Evolutionary conservation across 2,329 filamentous ascomycete species (phyloP).

Genomic region (Pseudopyricularia javanii): DNA sequence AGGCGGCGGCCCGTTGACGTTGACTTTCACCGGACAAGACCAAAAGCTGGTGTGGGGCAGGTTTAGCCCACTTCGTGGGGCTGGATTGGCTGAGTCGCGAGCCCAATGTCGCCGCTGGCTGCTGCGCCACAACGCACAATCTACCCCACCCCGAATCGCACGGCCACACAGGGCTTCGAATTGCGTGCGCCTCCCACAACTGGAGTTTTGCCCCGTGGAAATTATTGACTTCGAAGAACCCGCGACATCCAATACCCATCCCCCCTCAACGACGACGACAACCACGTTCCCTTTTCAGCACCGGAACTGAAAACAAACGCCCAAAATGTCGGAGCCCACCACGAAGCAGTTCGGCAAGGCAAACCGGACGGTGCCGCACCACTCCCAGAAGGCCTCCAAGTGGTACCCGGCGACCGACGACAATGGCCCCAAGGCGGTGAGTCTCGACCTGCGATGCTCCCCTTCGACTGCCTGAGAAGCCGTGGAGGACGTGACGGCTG

Average conservation of each 20-base stretch:
- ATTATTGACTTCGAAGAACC: slow-evolving; percentile 1
- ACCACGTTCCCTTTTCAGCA: slow-evolving; percentile 5
- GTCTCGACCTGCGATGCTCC: slow-evolving; percentile 25
- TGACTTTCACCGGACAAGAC: neutral
- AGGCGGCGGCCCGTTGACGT: neutral
- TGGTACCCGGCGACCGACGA: slow-evolving; percentile 98
- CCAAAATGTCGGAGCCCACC: slow-evolving; percentile 58
- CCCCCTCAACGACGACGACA: slow-evolving; percentile 3
- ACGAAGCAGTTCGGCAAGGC: slow-evolving; percentile 98
- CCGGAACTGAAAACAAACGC: neutral
- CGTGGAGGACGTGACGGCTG: neutral
- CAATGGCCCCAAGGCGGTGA: slow-evolving; percentile 83
- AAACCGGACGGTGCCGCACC: slow-evolving; percentile 79
- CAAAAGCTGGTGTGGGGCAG: neutral
- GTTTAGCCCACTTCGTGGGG: no score
- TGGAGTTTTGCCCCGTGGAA: slow-evolving; percentile 2
- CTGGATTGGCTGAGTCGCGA: neutral
- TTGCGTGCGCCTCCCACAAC: slow-evolving; percentile 2
- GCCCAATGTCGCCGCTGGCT: neutral
- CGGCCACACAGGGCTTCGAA: neutral
- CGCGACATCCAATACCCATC: neutral
- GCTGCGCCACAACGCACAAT: neutral
- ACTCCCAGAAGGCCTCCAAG: slow-evolving; percentile 89
- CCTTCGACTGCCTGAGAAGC: neutral
- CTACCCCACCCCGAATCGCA: neutral